Evolutionary conservation across 768 basidiomycete genomes (phyloP).

Genomic region (Cyclocybe aegerita): DNA sequence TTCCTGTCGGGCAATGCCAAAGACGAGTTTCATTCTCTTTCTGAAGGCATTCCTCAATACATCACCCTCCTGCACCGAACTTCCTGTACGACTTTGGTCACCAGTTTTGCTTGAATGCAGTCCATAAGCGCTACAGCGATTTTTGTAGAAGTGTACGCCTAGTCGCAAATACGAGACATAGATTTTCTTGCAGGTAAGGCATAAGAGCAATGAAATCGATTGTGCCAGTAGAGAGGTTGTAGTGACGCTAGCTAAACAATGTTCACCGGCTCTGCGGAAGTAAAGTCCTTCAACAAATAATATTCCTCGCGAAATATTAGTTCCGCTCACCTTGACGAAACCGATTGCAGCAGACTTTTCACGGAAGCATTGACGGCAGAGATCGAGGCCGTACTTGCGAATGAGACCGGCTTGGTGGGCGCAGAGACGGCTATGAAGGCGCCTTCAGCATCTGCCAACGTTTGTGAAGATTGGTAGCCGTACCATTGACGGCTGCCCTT

Average conservation of each 20-base stretch:
- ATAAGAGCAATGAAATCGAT: conserved; percentile 7
- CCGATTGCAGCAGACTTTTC: conserved; percentile 93
- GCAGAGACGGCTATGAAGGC: conserved; percentile 76
- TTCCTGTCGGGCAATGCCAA: background rate
- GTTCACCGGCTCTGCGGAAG: conserved; percentile 27
- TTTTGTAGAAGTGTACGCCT: too few relatives aligned
- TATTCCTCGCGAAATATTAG: background rate
- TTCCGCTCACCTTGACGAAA: conserved; percentile 78
- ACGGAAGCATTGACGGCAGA: conserved; percentile 98
- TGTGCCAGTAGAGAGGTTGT: conserved; percentile 7
- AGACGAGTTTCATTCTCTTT: too few relatives aligned
- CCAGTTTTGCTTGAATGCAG: too few relatives aligned
- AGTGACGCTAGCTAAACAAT: conserved; percentile 8
- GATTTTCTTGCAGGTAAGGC: too few relatives aligned
- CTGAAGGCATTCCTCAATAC: too few relatives aligned
- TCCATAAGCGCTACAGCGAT: too few relatives aligned
- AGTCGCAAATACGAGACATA: too few relatives aligned
- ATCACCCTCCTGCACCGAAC: too few relatives aligned
- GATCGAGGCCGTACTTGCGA: conserved; percentile 95
- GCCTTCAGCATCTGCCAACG: background rate
- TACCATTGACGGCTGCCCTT: conserved; percentile 96
- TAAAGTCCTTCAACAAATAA: background rate
- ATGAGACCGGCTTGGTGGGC: conserved; percentile 98
- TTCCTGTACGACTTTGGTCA: too few relatives aligned
- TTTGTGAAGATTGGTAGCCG: conserved; percentile 18